phyloP scores from a whole-genome alignment of 495 filamentous ascomycete species.

The Hypomontagnella submonticulosa region DNA sequence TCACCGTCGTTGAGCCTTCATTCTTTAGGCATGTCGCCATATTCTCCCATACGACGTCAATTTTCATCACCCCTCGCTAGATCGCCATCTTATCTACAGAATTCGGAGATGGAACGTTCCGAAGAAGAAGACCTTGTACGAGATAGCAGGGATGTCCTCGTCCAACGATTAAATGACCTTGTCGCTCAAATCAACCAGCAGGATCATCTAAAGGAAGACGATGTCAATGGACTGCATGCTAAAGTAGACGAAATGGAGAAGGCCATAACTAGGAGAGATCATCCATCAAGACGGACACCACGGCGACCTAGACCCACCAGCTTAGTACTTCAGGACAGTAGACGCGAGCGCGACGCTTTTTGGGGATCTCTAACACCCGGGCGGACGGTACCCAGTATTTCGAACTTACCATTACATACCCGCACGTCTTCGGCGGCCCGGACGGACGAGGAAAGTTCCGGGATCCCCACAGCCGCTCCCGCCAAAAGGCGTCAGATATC shows the following conservation, averaged over 20 bases:
- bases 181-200: conserved; percentile 50
- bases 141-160: conserved; percentile 60
- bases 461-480: neutral
- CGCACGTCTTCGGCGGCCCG: conserved; percentile 33
- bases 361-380: conserved; percentile 36
- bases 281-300: conserved; percentile 19
- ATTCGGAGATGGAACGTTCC: conserved; percentile 17
- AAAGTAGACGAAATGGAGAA: conserved; percentile 61
- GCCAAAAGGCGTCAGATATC: conserved; percentile 27
- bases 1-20: conserved; percentile 48
- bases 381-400: conserved; percentile 33
- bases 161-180: conserved; percentile 61
- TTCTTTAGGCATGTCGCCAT: conserved; percentile 50
- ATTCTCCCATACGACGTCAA: conserved; percentile 48
- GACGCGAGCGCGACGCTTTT: conserved; percentile 29
- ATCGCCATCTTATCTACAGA: conserved; percentile 41
- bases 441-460: conserved; percentile 3
- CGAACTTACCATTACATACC: conserved; percentile 27
- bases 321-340: conserved; percentile 21
- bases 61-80: conserved; percentile 41
- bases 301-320: conserved; percentile 35
- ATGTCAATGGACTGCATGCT: conserved; percentile 51
- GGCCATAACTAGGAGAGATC: conserved; percentile 42
- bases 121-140: conserved; percentile 46
- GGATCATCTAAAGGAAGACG: conserved; percentile 41